phyloP scores from a whole-genome alignment of 2,329 filamentous ascomycete species.

The Bipolaris oryzae region DNA sequence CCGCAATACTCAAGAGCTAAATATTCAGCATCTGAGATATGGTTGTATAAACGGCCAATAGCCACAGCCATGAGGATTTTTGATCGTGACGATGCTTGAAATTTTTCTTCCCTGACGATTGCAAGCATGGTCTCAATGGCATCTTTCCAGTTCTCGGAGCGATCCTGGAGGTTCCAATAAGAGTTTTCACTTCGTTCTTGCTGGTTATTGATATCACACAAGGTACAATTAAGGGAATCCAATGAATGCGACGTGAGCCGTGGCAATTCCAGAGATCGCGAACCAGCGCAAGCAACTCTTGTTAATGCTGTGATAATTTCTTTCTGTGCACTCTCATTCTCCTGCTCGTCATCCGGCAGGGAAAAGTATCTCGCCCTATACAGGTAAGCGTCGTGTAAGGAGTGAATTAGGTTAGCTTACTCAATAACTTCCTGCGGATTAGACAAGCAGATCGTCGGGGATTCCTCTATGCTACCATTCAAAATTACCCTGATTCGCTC shows the following conservation, averaged over 20 bases:
- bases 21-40: conserved; percentile 65
- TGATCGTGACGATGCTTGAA: conserved; percentile 38
- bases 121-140: conserved; percentile 36
- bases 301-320: conserved; percentile 38
- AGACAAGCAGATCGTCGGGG: conserved; percentile 28
- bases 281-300: conserved; percentile 44
- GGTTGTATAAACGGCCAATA: conserved; percentile 71
- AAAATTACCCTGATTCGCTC: conserved; percentile 29
- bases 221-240: conserved; percentile 23
- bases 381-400: conserved; percentile 14
- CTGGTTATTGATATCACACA: conserved; percentile 31
- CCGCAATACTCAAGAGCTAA: conserved; percentile 71
- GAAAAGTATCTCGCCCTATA: conserved; percentile 33
- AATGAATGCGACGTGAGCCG: conserved; percentile 13
- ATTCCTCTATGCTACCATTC: conserved; percentile 32
- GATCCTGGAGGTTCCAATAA: conserved; percentile 34
- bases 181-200: conserved; percentile 5
- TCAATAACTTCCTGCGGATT: conserved; percentile 33
- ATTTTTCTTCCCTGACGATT: conserved; percentile 37
- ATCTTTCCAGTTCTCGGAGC: conserved; percentile 42
- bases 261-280: conserved; percentile 25
- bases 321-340: conserved; percentile 27
- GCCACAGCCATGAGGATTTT: conserved; percentile 43
- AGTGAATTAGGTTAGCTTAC: conserved; percentile 23
- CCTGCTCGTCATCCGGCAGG: conserved; percentile 20